Conservation (phyloP, 768 basidiomycete genomes). For the Hericium rajendrae region DNA sequence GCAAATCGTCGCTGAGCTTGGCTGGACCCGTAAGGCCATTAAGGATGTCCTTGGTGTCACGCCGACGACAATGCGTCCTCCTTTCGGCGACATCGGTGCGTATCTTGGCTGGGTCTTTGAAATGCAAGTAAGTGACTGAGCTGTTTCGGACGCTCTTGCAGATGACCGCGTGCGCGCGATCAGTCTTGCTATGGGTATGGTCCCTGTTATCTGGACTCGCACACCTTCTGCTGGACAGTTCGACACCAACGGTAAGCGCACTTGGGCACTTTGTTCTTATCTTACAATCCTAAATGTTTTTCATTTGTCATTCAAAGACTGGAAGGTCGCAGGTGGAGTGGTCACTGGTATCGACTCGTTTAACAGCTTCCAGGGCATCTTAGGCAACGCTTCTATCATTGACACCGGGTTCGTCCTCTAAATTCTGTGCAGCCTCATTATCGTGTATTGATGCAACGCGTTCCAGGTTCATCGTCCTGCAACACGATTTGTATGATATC, state of each 20-base stretch:
- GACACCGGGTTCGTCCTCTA: slow-evolving; percentile 41
- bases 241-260: slow-evolving; percentile 59
- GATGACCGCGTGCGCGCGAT: slow-evolving; percentile 94
- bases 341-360: slow-evolving; percentile 58
- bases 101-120: background rate
- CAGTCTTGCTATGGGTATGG: slow-evolving; percentile 81
- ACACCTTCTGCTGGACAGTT: slow-evolving; percentile 44
- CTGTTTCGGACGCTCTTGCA: slow-evolving; percentile 15
- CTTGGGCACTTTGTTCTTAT: background rate
- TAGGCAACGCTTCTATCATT: slow-evolving; percentile 54
- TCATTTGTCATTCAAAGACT: slow-evolving; percentile 38
- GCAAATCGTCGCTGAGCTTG: slow-evolving; percentile 87
- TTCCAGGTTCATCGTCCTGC: slow-evolving; percentile 73
- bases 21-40: slow-evolving; percentile 86
- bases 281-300: background rate
- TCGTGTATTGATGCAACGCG: background rate
- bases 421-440: background rate
- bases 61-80: slow-evolving; percentile 71
- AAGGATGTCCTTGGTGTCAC: slow-evolving; percentile 65
- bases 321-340: slow-evolving; percentile 76
- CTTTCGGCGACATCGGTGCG: slow-evolving; percentile 71
- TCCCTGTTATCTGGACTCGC: slow-evolving; percentile 85
- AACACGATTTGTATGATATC: slow-evolving; percentile 78
- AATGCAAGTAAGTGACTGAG: background rate
- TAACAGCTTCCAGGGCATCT: slow-evolving; percentile 62